These are phyloP conservation scores for Millerozyma acaciae DNA, from an alignment of 805 yeast genomes.

Conservation along the genomic window DNA sequence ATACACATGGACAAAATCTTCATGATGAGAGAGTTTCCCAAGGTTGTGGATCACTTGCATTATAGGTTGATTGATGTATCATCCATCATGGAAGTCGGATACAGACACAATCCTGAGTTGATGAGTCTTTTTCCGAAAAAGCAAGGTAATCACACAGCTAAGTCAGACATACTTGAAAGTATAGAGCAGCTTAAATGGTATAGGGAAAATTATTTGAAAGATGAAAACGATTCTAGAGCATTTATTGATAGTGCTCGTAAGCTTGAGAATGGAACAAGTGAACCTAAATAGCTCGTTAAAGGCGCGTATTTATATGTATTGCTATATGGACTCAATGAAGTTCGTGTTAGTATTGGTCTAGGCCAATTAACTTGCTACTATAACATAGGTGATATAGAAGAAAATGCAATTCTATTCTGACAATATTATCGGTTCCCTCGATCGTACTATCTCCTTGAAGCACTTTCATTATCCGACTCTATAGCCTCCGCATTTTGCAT, in stretches of 20 bases:
- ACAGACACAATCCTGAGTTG: slow-evolving; percentile 68
- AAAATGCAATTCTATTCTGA: too few species aligned
- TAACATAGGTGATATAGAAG: too few species aligned
- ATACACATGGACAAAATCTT: slow-evolving; percentile 89
- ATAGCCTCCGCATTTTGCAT: slow-evolving; percentile 21
- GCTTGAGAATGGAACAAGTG: too few species aligned
- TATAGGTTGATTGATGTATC: slow-evolving; percentile 90
- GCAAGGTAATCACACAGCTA: slow-evolving; percentile 76
- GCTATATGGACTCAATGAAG: too few species aligned
- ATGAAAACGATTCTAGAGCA: slow-evolving; percentile 14
- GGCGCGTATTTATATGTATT: too few species aligned
- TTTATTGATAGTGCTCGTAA: too few species aligned
- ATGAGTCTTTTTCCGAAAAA: slow-evolving; percentile 60
- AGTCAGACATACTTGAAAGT: slow-evolving; percentile 83
- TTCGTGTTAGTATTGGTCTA: too few species aligned
- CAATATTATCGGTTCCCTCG: too few species aligned
- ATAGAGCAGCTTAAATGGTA: slow-evolving; percentile 81
- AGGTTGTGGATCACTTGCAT: slow-evolving; percentile 52
- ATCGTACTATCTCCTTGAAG: too few species aligned
- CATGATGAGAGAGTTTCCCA: slow-evolving; percentile 79
- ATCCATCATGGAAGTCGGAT: slow-evolving; percentile 74
- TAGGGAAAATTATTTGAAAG: slow-evolving; percentile 55
- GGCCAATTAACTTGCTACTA: too few species aligned
- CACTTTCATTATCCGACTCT: slow-evolving; percentile 18
- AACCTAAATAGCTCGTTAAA: too few species aligned